Evolutionary conservation across 257 asterid species (phyloP).

Genomic region (Solanum chiquidenum): DNA sequence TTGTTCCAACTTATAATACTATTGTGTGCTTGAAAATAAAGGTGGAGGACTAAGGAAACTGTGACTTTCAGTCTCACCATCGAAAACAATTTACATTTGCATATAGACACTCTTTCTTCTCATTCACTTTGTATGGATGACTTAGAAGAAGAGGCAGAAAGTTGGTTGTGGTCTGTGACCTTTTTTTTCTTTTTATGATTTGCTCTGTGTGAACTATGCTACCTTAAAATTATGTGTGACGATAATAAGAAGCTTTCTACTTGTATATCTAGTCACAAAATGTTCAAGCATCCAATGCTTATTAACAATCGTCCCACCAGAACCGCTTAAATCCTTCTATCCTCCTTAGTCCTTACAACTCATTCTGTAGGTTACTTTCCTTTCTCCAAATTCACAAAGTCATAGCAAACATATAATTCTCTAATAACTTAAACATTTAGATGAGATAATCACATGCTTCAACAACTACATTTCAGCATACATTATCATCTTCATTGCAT

Average conservation of each 20-base stretch:
- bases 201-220: not conserved
- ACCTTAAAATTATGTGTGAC: not conserved
- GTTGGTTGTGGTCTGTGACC: not conserved
- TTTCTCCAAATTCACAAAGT: not conserved
- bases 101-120: not conserved
- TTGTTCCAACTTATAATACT: not conserved
- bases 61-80: not conserved
- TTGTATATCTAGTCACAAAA: not conserved
- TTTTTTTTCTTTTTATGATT: not conserved
- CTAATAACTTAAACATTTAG: not conserved
- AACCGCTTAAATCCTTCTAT: not conserved
- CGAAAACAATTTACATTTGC: not conserved
- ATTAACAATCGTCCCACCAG: not conserved
- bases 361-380: not conserved
- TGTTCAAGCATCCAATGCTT: not conserved
- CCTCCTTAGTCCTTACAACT: not conserved
- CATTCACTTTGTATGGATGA: not conserved
- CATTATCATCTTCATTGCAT: not conserved
- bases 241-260: not conserved
- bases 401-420: not conserved
- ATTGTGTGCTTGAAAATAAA: not conserved
- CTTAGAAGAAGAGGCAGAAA: not conserved
- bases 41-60: not conserved
- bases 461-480: not conserved
- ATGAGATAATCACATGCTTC: not conserved